Evolutionary conservation across 2,329 filamentous ascomycete species (phyloP).

Genomic region (Talaromyces verruculosus): DNA sequence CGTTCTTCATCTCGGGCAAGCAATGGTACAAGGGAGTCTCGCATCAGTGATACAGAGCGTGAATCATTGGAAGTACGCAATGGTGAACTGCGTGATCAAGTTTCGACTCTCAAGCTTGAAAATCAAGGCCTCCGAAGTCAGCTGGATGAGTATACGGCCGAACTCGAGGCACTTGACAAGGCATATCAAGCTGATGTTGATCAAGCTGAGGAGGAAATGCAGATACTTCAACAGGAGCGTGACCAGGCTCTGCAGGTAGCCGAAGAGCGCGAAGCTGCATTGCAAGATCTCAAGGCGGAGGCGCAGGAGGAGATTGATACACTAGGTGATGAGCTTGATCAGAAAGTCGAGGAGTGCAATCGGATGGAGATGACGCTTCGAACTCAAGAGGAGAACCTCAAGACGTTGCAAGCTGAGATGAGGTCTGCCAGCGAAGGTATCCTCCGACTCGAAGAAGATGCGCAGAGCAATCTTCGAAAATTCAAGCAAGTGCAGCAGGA

Average conservation of each 20-base stretch:
- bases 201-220: constrained; percentile 73
- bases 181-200: constrained; percentile 80
- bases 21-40: constrained; percentile 64
- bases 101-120: constrained; percentile 81
- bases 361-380: constrained; percentile 69
- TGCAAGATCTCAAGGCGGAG: constrained; percentile 55
- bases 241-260: constrained; percentile 80
- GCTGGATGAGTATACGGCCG: constrained; percentile 73
- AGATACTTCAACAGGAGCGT: constrained; percentile 75
- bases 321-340: constrained; percentile 65
- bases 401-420: constrained; percentile 91
- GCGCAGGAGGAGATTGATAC: constrained; percentile 60
- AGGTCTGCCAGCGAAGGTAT: constrained; percentile 84
- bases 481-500: constrained; percentile 83
- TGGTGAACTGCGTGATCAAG: constrained; percentile 78
- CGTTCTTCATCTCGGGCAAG: constrained; percentile 74
- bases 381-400: constrained; percentile 81
- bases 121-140: constrained; percentile 87
- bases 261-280: constrained; percentile 58
- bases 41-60: constrained; percentile 70
- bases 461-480: constrained; percentile 71
- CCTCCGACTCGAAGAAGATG: constrained; percentile 84
- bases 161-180: constrained; percentile 72
- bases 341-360: constrained; percentile 69
- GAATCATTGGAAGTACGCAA: constrained; percentile 85